Evolutionary conservation across 441 rosid genomes (phyloP).

Genomic region (Hura crepitans): DNA sequence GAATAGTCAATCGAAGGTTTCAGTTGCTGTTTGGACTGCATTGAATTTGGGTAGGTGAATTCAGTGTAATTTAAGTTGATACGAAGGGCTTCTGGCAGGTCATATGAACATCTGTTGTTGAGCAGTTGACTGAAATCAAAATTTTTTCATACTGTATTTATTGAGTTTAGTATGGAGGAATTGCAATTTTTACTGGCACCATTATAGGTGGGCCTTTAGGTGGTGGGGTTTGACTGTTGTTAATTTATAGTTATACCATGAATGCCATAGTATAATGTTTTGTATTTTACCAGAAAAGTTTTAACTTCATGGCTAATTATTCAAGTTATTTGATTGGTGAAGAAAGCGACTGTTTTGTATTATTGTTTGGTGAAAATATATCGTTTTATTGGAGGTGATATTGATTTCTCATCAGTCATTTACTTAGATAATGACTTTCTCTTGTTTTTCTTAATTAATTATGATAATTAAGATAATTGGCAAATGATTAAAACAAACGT

Average conservation of each 20-base stretch:
- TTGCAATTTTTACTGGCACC: neutral
- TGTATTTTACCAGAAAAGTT: neutral
- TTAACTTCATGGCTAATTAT: neutral
- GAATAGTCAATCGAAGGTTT: neutral
- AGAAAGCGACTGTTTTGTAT: constrained; percentile 1
- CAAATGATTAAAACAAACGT: no score
- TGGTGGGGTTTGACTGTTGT: neutral
- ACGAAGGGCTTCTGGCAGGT: neutral
- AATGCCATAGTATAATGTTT: neutral
- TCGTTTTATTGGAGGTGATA: neutral
- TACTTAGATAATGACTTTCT: neutral
- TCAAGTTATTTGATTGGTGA: neutral
- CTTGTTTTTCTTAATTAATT: no score
- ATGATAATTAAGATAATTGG: no score
- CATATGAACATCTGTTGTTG: neutral
- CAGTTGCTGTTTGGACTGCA: neutral
- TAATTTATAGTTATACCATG: neutral
- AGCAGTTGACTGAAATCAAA: neutral
- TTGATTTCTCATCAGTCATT: neutral
- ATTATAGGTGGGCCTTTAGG: neutral
- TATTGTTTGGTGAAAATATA: neutral
- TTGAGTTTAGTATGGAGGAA: neutral
- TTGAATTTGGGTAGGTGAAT: constrained; percentile 3
- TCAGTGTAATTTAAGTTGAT: neutral
- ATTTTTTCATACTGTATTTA: neutral